phyloP scores from a whole-genome alignment of 2,329 filamentous ascomycete genomes.

The Aureobasidium sp. region DNA sequence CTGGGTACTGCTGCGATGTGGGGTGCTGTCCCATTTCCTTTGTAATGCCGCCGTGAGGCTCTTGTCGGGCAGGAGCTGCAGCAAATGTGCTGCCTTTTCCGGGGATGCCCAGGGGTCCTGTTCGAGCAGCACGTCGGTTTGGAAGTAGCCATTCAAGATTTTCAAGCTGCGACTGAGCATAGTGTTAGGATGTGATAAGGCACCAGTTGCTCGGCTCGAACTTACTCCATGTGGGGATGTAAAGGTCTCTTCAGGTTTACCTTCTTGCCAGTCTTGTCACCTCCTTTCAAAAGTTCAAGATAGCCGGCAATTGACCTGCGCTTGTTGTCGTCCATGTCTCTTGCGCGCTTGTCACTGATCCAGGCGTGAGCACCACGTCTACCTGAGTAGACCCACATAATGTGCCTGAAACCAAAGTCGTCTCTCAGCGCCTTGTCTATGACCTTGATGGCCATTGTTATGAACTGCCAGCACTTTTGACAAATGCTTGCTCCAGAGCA shows the following conservation, averaged over 20 bases:
- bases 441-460: constrained; percentile 95
- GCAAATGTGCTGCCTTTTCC: constrained; percentile 67
- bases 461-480: constrained; percentile 90
- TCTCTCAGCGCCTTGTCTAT: constrained; percentile 80
- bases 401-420: constrained; percentile 94
- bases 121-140: constrained; percentile 68
- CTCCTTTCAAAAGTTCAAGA: constrained; percentile 81
- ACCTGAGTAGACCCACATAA: constrained; percentile 98
- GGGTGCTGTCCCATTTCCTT: constrained; percentile 84
- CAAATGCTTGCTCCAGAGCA: constrained; percentile 93
- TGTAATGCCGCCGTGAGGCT: constrained; percentile 69
- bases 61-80: constrained; percentile 78
- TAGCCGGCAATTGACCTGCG: constrained; percentile 81
- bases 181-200: neutral
- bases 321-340: constrained; percentile 77
- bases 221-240: constrained; percentile 77
- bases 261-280: constrained; percentile 76
- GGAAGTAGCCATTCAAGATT: constrained; percentile 77
- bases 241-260: constrained; percentile 78
- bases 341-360: constrained; percentile 87
- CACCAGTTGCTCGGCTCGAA: constrained; percentile 13
- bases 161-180: constrained; percentile 66
- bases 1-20: constrained; percentile 63
- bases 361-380: constrained; percentile 95
- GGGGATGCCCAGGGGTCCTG: constrained; percentile 78